Conservation (phyloP, 2,329 filamentous ascomycete genomes). For the Tothia fuscella region DNA sequence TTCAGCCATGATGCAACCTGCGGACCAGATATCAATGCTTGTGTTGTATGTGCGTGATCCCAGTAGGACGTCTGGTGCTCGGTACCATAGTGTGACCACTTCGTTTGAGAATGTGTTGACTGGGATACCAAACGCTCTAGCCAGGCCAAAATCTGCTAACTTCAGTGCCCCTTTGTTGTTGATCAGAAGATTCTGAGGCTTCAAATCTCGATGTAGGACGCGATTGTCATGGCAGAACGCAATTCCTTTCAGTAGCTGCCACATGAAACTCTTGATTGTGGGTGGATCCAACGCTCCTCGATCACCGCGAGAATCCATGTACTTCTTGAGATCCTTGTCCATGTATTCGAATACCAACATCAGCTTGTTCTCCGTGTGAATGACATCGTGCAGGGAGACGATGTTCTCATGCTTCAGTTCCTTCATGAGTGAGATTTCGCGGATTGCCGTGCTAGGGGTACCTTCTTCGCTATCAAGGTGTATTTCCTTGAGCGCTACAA, state of each 20-base stretch:
- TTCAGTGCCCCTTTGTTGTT: conserved; percentile 85
- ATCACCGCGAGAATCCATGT: conserved; percentile 92
- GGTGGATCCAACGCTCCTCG: conserved; percentile 75
- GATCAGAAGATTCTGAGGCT: conserved; percentile 93
- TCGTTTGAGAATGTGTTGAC: conserved; percentile 98
- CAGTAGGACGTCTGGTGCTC: conserved; percentile 87
- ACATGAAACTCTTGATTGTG: conserved; percentile 99
- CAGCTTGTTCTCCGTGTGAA: conserved; percentile 98
- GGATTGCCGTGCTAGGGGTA: conserved; percentile 91
- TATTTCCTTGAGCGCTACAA: conserved; percentile 96
- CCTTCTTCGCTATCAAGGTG: conserved; percentile 98
- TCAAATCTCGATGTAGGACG: conserved; percentile 88
- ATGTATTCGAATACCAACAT: conserved; percentile 99
- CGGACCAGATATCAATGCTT: conserved; percentile 99
- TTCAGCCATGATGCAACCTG: conserved; percentile 98
- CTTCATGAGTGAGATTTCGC: conserved; percentile 98
- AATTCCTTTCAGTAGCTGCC: conserved; percentile 87
- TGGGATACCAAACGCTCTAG: conserved; percentile 88
- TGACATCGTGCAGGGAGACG: conserved; percentile 92
- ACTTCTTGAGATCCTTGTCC: conserved; percentile 96
- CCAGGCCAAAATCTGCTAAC: conserved; percentile 87
- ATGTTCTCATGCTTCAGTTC: conserved; percentile 99
- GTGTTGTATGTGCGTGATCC: conserved; percentile 96
- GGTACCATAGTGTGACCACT: conserved; percentile 95
- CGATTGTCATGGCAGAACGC: conserved; percentile 97